Evolutionary conservation across 257 asterid species (phyloP).

Genomic region (Solanum medicagineum): DNA sequence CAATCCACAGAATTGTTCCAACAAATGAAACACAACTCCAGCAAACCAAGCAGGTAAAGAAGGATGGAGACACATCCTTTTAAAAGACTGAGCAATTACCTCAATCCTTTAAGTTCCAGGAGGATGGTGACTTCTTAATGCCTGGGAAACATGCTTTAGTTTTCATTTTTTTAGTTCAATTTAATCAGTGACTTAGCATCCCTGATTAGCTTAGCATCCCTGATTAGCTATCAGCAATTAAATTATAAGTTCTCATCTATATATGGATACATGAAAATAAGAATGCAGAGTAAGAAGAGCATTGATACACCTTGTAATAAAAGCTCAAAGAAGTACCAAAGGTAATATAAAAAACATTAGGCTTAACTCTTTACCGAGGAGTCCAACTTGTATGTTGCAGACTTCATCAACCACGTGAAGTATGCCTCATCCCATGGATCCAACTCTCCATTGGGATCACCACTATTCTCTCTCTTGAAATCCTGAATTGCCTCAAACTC

Average conservation of each 20-base stretch:
- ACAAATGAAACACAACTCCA: neutral
- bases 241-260: neutral
- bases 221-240: neutral
- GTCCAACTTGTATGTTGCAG: constrained; percentile 54
- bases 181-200: neutral
- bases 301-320: neutral
- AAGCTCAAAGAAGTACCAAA: neutral
- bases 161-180: neutral
- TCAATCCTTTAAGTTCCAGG: neutral
- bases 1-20: neutral
- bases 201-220: neutral
- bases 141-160: neutral
- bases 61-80: neutral
- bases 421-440: constrained; percentile 98
- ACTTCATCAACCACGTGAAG: constrained; percentile 72
- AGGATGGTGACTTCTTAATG: neutral
- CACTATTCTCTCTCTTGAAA: constrained; percentile 45
- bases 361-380: constrained; percentile 38
- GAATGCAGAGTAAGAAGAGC: neutral
- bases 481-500: constrained; percentile 56
- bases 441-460: constrained; percentile 39
- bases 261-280: neutral
- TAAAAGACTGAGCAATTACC: neutral
- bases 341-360: neutral
- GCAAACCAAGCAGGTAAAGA: neutral